Percentiles rank a stretch among this genome's conserved stretches.
Conservation (phyloP, 306 rosid species). For the Malus fusca region DNA sequence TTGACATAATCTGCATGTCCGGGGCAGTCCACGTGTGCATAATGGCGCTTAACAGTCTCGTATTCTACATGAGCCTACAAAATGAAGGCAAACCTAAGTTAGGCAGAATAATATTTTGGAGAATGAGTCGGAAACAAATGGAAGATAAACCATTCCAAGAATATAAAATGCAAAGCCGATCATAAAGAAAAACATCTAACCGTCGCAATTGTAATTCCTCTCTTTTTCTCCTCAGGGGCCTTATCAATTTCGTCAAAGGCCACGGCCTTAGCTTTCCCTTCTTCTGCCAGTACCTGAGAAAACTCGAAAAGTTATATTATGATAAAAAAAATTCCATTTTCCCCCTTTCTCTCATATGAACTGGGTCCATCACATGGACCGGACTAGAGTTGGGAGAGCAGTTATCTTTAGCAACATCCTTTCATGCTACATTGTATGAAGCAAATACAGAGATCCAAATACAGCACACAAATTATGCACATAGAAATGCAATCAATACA, state of each 20-base stretch:
- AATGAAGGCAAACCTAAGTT: slow-evolving; percentile 1
- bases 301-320: neutral
- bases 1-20: slow-evolving; percentile 99
- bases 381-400: neutral
- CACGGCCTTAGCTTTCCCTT: slow-evolving; percentile 88
- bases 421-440: neutral
- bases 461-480: neutral
- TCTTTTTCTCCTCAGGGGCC: slow-evolving; percentile 95
- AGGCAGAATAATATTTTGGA: neutral
- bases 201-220: slow-evolving; percentile 96
- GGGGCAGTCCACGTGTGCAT: slow-evolving; percentile 97
- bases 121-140: neutral
- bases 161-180: slow-evolving; percentile 5
- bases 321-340: neutral
- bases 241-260: slow-evolving; percentile 93
- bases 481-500: neutral
- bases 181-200: slow-evolving; percentile 24
- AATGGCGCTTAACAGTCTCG: slow-evolving; percentile 75
- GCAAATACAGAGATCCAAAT: neutral
- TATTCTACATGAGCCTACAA: slow-evolving; percentile 91
- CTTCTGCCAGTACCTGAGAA: slow-evolving; percentile 69
- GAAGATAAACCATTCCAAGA: neutral
- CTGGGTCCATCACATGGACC: neutral
- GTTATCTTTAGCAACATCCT: neutral
- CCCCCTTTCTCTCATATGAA: neutral